phyloP scores from a whole-genome alignment of 2,329 filamentous ascomycete species.

The Iodosphaeria phyllophila region DNA sequence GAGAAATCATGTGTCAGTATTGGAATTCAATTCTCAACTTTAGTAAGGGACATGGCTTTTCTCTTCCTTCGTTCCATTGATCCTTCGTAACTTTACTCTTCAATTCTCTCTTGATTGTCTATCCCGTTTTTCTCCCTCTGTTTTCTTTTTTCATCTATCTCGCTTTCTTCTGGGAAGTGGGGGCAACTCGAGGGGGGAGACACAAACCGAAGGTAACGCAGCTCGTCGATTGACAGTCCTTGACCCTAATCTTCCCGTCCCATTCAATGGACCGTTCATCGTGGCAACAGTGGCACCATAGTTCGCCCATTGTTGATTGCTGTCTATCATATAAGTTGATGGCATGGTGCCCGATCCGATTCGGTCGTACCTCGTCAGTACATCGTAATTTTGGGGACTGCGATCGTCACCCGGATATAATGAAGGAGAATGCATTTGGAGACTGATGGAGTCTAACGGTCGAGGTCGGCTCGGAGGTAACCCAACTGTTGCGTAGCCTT shows the following conservation, averaged over 20 bases:
- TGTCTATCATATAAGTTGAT: constrained; percentile 36
- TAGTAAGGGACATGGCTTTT: no score
- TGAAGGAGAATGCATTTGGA: constrained; percentile 35
- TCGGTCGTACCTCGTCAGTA: constrained; percentile 18
- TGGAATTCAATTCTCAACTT: no score
- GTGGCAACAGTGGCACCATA: constrained; percentile 47
- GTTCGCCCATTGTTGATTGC: constrained; percentile 60
- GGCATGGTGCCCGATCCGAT: constrained; percentile 14
- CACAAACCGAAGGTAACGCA: constrained; percentile 49
- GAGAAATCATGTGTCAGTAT: no score
- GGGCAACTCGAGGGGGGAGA: constrained; percentile 4
- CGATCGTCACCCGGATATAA: constrained; percentile 53
- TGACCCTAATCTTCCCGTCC: constrained; percentile 31
- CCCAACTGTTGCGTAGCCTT: constrained; percentile 37
- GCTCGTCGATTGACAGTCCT: constrained; percentile 34
- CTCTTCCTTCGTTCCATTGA: not conserved
- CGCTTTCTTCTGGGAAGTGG: no score
- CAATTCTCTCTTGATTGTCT: no score
- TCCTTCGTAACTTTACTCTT: no score
- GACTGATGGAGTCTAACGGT: constrained; percentile 57
- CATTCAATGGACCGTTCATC: constrained; percentile 45
- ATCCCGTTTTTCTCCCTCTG: no score
- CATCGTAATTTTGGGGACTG: constrained; percentile 39
- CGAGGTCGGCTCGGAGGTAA: constrained; percentile 34
- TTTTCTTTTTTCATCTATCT: no score